Base-by-base conservation (phyloP, 768 basidiomycete genomes). In the Mycena leptocephala region DNA sequence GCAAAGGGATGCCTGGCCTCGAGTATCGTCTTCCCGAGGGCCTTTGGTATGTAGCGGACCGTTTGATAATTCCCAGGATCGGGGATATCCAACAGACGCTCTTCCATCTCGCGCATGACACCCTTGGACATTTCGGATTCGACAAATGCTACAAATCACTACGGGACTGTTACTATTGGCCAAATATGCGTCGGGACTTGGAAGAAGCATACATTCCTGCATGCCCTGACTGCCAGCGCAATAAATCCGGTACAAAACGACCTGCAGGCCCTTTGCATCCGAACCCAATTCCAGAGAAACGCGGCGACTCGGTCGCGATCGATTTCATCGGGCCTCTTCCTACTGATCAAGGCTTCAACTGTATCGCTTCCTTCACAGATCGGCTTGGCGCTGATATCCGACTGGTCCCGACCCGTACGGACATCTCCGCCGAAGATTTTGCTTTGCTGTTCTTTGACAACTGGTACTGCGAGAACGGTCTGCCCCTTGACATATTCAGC, bases 161-260 rank as follows among this genome's bases (percentile, higher is more conserved):
- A 0, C 22, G 55, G 0, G n/a, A 69, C 1, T 51, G 70, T 11
- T 81, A 69, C 26, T 82, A 80, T 28, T 66, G 80, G 73, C 73
- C 73, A 1, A 67, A 68, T 14, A 74, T 74, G 73, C n/a, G 73
- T 14, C 5, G 20, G 0, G 73, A 74, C 13, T 35, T 74, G 5
- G 80, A 81, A 46, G 35, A 70, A 0, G 30, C 79, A 18, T 85
- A 86, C 66, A 78, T 85, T 2, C 79, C 79, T 1, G 66, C 70
- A 4, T 77, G 83, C 80, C 70, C 79, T 13, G 65, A 80, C 5
- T 88, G 87, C 43, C 82, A 85, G 48, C 67, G 81, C 0, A 83
- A 86, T 79, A 87, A 87, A 67, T 51, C 7, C 3, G 26, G 72
- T 0, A 66, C 55, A 0, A 70, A 76, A 3, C 73, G 77, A 18